phyloP scores from a whole-genome alignment of 768 basidiomycete genomes.

The Hysterangium stoloniferum region DNA sequence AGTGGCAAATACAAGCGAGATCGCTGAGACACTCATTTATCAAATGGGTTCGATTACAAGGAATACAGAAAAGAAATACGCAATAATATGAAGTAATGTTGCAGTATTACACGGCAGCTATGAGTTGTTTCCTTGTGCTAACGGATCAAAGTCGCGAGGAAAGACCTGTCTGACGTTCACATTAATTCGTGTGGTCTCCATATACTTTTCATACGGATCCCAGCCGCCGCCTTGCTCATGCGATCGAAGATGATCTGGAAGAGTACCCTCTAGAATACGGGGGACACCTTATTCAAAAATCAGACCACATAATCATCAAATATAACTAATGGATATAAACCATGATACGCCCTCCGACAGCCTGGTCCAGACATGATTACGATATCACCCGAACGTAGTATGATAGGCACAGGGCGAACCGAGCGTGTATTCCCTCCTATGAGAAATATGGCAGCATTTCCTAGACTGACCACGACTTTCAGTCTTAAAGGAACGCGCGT shows the following conservation, averaged over 20 bases:
- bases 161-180: slow-evolving; percentile 73
- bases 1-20: too few species aligned
- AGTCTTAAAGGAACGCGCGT: background rate
- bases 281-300: slow-evolving; percentile 56
- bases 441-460: slow-evolving; percentile 83
- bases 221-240: slow-evolving; percentile 37
- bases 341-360: slow-evolving; percentile 88
- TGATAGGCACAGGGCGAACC: slow-evolving; percentile 64
- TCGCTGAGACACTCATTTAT: too few species aligned
- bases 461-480: slow-evolving; percentile 47
- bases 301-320: background rate
- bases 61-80: too few species aligned
- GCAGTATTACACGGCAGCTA: too few species aligned
- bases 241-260: slow-evolving; percentile 51
- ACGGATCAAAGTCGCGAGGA: slow-evolving; percentile 8
- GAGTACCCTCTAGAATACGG: slow-evolving; percentile 72
- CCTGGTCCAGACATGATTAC: slow-evolving; percentile 87
- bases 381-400: slow-evolving; percentile 86
- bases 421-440: slow-evolving; percentile 81
- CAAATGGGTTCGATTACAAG: too few species aligned
- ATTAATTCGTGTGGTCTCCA: slow-evolving; percentile 71
- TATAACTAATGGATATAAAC: too few species aligned
- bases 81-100: too few species aligned
- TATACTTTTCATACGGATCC: slow-evolving; percentile 51
- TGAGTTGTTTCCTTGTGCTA: too few species aligned